Evolutionary conservation across 169 alveolate genomes (phyloP).

Genomic region (Plasmodium inui): DNA sequence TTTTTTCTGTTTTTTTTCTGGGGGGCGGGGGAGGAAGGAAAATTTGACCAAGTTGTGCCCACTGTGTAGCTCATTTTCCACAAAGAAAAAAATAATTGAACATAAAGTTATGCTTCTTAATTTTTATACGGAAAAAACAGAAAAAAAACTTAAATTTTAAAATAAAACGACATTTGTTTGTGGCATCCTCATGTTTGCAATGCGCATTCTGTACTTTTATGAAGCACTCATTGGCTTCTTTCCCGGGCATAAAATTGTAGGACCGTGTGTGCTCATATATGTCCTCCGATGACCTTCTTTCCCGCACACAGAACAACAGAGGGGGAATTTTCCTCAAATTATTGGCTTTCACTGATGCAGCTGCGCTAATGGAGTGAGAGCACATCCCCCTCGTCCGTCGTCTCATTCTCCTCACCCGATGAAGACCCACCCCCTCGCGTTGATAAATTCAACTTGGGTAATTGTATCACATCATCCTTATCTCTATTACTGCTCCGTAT

Average conservation of each 20-base stretch:
- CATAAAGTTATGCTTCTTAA: neutral
- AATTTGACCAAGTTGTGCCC: neutral
- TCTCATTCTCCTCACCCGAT: constrained; percentile 12
- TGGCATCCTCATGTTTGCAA: neutral
- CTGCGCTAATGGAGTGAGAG: neutral
- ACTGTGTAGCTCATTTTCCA: neutral
- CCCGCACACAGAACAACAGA: neutral
- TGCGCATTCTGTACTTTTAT: neutral
- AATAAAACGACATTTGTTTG: neutral
- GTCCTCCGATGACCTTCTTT: too few species aligned
- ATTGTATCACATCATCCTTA: constrained; percentile 19
- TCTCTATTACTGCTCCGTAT: constrained; percentile 19
- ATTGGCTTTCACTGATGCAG: neutral
- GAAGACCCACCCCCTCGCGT: neutral
- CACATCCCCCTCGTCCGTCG: neutral
- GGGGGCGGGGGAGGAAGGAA: too few species aligned
- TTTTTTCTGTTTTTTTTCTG: too few species aligned
- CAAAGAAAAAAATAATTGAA: too few species aligned
- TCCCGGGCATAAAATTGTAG: too few species aligned
- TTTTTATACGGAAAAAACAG: neutral
- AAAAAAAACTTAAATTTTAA: too few species aligned
- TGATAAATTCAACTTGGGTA: constrained; percentile 41
- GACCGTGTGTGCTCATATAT: too few species aligned
- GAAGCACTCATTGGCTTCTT: neutral
- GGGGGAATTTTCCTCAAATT: neutral